Evolutionary conservation across 2,329 filamentous ascomycete species (phyloP).

Genomic region (Chrysoporthe austroafricana): DNA sequence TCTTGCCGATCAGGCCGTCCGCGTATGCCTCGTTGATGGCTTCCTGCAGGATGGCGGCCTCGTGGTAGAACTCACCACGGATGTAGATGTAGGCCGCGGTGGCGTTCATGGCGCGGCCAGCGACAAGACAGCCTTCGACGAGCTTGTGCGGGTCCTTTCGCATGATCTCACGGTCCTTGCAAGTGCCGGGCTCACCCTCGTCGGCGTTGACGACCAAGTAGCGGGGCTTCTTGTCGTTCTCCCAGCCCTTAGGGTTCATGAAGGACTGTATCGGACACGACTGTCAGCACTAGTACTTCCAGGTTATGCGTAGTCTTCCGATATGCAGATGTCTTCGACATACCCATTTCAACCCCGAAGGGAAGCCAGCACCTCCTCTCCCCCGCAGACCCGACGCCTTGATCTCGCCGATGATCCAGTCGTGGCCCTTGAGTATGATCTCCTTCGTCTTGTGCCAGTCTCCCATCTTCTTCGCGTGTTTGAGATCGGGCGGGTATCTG

Average conservation of each 20-base stretch:
- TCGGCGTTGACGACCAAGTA: conserved; percentile 98
- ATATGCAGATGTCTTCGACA: conserved; percentile 38
- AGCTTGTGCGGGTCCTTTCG: conserved; percentile 99
- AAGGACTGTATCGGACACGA: conserved; percentile 69
- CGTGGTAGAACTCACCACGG: conserved; percentile 95
- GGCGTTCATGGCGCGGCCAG: conserved; percentile 97
- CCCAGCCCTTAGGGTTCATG: conserved; percentile 99
- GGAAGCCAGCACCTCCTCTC: conserved; percentile 96
- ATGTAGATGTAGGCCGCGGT: conserved; percentile 99
- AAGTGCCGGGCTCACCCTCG: conserved; percentile 97
- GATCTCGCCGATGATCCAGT: conserved; percentile 98
- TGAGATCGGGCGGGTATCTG: conserved; percentile 87
- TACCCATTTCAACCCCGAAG: conserved; percentile 99
- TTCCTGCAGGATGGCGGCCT: conserved; percentile 88
- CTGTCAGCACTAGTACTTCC: conserved; percentile 29
- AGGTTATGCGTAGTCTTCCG: not conserved
- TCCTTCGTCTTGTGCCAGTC: conserved; percentile 99
- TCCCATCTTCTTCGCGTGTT: conserved; percentile 95
- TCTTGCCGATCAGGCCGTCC: conserved; percentile 94
- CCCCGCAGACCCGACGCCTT: conserved; percentile 95
- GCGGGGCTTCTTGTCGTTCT: conserved; percentile 93
- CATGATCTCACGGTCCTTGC: conserved; percentile 99
- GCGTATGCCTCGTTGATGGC: conserved; percentile 98
- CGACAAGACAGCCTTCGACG: conserved; percentile 93
- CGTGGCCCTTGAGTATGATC: conserved; percentile 93